Evolutionary conservation across 2,329 filamentous ascomycete genomes (phyloP), one percentile per base, ranked within the genome.

Genomic region (Sarocladium oryzae): DNA sequence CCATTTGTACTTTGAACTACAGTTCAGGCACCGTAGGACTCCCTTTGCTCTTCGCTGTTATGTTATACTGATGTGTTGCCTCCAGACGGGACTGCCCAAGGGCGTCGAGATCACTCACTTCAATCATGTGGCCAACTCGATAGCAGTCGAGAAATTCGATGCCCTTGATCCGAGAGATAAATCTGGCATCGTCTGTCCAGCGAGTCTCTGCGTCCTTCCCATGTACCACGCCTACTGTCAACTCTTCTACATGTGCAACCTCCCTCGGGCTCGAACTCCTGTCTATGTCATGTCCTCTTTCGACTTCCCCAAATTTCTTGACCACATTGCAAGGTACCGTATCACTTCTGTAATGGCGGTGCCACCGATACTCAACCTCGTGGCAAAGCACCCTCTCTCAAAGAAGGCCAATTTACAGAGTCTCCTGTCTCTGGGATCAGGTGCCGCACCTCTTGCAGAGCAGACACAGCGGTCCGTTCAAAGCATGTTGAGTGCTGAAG

Each of bases 261-360:
- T 75, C 9, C 71, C 80, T 2, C 75, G 76, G 43, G 65, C 77
- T 38, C 70, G 74, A n/a, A 69, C 82, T 1, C 84, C 85, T 1
- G 79, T 88, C 13, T 95, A 92, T 65, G 73, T 93, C 53, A 91
- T 95, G 87, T 71, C 79, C 3, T 78, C 79, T 52, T 95, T 91
- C 65, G 84, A 92, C 62, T 89, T 93, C 54, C 59, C 82, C 52
- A 76, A 83, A 63, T 81, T 91, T 75, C 74, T 95, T 35, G 73
- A 79, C 52, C 75, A 84, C 60, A 77, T 89, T 18, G 73, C 88
- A 63, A 77, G 73, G 50, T 89, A 79, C 67, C 77, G 78, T 36
- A 84, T 95, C 60, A 88, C 85, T 5, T 72, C 74, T 53, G 67
- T 91, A 35, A 70, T 73, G 10, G 71, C 85, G 9, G 89, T 91